Evolutionary conservation across 2,329 filamentous ascomycete genomes (phyloP).

Genomic region (Fusarium aywerte): DNA sequence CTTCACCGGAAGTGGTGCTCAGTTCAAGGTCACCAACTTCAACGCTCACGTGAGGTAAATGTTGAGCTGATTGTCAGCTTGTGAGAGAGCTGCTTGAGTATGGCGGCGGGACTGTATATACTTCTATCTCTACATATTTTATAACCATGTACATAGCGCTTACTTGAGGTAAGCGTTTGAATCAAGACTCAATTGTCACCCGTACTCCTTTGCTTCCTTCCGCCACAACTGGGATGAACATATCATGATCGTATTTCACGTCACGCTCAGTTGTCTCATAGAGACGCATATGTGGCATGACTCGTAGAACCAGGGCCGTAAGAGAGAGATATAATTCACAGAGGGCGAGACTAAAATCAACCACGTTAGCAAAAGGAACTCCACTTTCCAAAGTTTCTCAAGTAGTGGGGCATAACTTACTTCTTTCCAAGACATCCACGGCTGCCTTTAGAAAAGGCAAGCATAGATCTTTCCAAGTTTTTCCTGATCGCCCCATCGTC

Average conservation of each 20-base stretch:
- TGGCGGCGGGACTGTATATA: neutral
- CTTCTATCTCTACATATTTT: conserved; percentile 17
- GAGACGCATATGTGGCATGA: conserved; percentile 17
- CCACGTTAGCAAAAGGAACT: neutral
- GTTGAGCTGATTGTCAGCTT: neutral
- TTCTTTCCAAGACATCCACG: conserved; percentile 28
- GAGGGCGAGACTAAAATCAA: neutral
- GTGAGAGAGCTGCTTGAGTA: neutral
- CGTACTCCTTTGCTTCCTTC: conserved; percentile 9
- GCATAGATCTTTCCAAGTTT: conserved; percentile 12
- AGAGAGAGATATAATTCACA: conserved; percentile 25
- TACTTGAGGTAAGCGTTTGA: neutral
- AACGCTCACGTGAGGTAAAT: conserved; percentile 8
- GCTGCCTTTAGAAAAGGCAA: conserved; percentile 11
- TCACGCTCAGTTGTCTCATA: conserved; percentile 14
- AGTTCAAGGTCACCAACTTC: conserved; percentile 20
- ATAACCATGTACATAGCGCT: neutral
- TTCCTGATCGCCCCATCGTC: conserved; percentile 3
- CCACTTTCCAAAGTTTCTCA: too few relatives aligned
- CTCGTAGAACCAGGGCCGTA: conserved; percentile 1
- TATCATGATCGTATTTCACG: conserved; percentile 21
- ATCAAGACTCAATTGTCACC: conserved; percentile 8
- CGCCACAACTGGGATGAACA: conserved; percentile 14
- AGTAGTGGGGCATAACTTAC: neutral
- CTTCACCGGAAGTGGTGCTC: conserved; percentile 12